Evolutionary conservation across 352 stramenopile genomes (phyloP).

Genomic region (Phytophthora kernoviae): DNA sequence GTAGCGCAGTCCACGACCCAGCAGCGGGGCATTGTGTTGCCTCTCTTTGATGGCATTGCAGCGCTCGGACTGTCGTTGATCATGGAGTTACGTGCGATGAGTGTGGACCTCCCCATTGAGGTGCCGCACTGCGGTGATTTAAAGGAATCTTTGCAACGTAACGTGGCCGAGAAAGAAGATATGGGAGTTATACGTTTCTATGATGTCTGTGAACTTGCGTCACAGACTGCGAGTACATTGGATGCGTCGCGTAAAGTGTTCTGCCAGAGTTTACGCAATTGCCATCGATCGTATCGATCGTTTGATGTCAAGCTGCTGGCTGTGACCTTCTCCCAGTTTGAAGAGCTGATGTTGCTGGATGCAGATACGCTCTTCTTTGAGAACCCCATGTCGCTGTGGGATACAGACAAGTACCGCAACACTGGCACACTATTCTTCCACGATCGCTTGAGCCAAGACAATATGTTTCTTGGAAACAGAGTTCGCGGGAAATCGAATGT

Average conservation of each 20-base stretch:
- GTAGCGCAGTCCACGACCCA: conserved; percentile 30
- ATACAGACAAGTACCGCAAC: conserved; percentile 48
- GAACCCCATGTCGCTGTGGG: conserved; percentile 60
- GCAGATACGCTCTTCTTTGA: conserved; percentile 69
- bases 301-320: conserved; percentile 69
- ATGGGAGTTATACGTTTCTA: conserved; percentile 58
- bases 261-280: conserved; percentile 49
- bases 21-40: conserved; percentile 62
- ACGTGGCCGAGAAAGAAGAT: conserved; percentile 38
- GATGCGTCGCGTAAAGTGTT: conserved; percentile 47
- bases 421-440: conserved; percentile 69
- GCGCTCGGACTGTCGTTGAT: conserved; percentile 60
- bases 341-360: conserved; percentile 75
- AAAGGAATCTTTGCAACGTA: conserved; percentile 32
- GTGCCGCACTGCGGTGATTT: conserved; percentile 69
- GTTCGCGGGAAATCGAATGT: conserved; percentile 29
- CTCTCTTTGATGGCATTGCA: conserved; percentile 57
- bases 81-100: conserved; percentile 54
- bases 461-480: conserved; percentile 49
- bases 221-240: conserved; percentile 24
- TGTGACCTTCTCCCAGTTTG: conserved; percentile 72
- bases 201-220: conserved; percentile 59
- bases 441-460: conserved; percentile 46
- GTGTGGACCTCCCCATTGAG: conserved; percentile 57
- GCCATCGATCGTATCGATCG: conserved; percentile 45